Evolutionary conservation across 2,329 filamentous ascomycete species (phyloP).

Genomic region (Teratosphaeria viscida): DNA sequence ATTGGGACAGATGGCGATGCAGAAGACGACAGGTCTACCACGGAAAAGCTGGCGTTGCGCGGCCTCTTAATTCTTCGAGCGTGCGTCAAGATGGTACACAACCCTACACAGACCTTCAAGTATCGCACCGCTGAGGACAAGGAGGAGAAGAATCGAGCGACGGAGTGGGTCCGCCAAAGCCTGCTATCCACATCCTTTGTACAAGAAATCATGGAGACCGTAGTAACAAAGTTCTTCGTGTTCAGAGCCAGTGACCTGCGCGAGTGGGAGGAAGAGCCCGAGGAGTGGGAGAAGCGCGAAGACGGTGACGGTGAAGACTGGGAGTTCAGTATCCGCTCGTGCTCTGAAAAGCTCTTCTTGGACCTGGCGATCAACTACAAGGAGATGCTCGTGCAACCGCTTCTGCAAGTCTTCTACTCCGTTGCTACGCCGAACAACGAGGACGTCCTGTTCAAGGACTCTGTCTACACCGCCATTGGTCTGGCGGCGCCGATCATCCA

Average conservation of each 20-base stretch:
- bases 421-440: slow-evolving; percentile 56
- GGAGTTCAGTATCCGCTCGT: slow-evolving; percentile 86
- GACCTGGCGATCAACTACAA: slow-evolving; percentile 88
- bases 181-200: slow-evolving; percentile 70
- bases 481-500: slow-evolving; percentile 69
- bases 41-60: slow-evolving; percentile 71
- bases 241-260: slow-evolving; percentile 77
- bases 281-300: slow-evolving; percentile 90
- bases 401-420: slow-evolving; percentile 72
- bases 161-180: slow-evolving; percentile 57
- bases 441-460: slow-evolving; percentile 79
- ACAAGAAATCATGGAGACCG: slow-evolving; percentile 67
- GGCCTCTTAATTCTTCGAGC: slow-evolving; percentile 72
- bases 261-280: slow-evolving; percentile 87
- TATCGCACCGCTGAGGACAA: slow-evolving; percentile 67
- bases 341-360: slow-evolving; percentile 86
- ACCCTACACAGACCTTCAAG: slow-evolving; percentile 70
- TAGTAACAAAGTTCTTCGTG: slow-evolving; percentile 80
- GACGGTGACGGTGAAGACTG: slow-evolving; percentile 75
- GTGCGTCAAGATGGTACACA: slow-evolving; percentile 77
- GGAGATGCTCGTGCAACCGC: slow-evolving; percentile 62
- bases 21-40: slow-evolving; percentile 32
- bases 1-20: slow-evolving; percentile 34
- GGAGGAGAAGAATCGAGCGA: slow-evolving; percentile 62
- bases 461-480: slow-evolving; percentile 87